Evolutionary conservation across 495 filamentous ascomycete genomes (phyloP), one percentile per base, ranked within the genome.

Genomic region (Opeltia flavorubescens): DNA sequence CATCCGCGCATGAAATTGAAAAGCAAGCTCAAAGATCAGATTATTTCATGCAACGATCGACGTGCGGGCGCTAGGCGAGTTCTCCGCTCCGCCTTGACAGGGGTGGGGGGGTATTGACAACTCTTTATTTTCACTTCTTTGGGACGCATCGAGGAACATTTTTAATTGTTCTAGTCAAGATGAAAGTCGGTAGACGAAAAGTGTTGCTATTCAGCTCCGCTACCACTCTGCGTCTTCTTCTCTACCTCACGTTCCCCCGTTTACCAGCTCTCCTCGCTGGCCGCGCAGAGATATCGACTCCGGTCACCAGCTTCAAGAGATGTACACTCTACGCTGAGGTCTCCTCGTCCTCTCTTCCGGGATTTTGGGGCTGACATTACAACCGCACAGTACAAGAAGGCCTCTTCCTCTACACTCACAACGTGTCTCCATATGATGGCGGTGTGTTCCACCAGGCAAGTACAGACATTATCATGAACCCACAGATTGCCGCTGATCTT

Each of bases 261-360:
- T 70, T 98, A 26, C 85, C 93, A 12, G 80, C 88, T 55, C 70
- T 95, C 46, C 70, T 98, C 49, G 88, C 86, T 8, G 86, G 81
- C 47, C 81, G 91, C 59, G 91, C 95, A 49, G 91, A 98, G 71
- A 80, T 98, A 49, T 95, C 91, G 23, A 98, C 91, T 2, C 88
- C 91, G 15, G 83, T 96, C 23, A 95, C 83, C 48, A 95, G 91
- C 74, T 98, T 94, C 75, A 98, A 95, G 69, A 78, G 93, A 76
- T 66, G 88, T 94, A 70, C 64, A 81, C 62, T 21, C 7, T 23
- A 12, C 5, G 13, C 20, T 3, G 25, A 6, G 29, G 25, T 23
- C 17, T 11, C 3, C 31, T n/a, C 29, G 28, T 41, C 34, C 25
- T 15, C 23, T 34, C 20, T 33, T 24, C 26, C 5, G 12, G 13